Conservation (phyloP, 139 green algal species). For the Parachlorella kessleri region DNA sequence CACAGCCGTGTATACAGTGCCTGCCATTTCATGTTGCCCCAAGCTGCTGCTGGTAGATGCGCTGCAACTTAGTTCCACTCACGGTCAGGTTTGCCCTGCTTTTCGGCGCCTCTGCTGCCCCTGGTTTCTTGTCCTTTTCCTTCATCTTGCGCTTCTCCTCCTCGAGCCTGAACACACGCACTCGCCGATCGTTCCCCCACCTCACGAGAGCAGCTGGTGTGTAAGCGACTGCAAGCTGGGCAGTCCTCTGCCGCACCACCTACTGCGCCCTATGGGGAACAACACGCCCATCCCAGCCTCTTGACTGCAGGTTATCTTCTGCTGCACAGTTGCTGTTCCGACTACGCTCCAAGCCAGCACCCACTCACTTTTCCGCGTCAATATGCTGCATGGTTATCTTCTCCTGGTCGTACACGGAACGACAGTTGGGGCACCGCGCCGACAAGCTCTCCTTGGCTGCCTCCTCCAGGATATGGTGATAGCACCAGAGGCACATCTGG, state of each 20-base stretch:
- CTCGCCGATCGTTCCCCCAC: too few relatives aligned
- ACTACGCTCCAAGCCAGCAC: background rate
- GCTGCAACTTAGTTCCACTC: too few relatives aligned
- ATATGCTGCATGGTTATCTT: slow-evolving; percentile 66
- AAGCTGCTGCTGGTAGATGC: too few relatives aligned
- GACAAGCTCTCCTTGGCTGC: slow-evolving; percentile 66
- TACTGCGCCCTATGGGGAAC: too few relatives aligned
- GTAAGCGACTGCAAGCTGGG: too few relatives aligned
- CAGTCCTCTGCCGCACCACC: too few relatives aligned
- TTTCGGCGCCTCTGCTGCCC: background rate
- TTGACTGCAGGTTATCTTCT: too few relatives aligned
- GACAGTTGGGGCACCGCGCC: slow-evolving; percentile 84
- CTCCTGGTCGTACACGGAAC: slow-evolving; percentile 78
- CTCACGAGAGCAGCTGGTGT: too few relatives aligned
- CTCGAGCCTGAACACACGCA: slow-evolving; percentile 55
- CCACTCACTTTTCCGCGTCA: slow-evolving; percentile 41
- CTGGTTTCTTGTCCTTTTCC: slow-evolving; percentile 27
- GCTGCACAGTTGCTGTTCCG: too few relatives aligned
- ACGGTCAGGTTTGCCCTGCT: slow-evolving; percentile 16
- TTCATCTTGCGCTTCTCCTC: slow-evolving; percentile 44
- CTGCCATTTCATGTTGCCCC: too few relatives aligned
- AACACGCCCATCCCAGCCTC: background rate
- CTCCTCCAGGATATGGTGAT: slow-evolving; percentile 85
- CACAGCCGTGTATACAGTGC: too few relatives aligned
- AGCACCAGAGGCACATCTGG: slow-evolving; percentile 82